A percentile compares a stretch with the other conserved stretches of the same genome.
phyloP scores from a whole-genome alignment of 2,329 filamentous ascomycete genomes.

The Neofusicoccum sp. region DNA sequence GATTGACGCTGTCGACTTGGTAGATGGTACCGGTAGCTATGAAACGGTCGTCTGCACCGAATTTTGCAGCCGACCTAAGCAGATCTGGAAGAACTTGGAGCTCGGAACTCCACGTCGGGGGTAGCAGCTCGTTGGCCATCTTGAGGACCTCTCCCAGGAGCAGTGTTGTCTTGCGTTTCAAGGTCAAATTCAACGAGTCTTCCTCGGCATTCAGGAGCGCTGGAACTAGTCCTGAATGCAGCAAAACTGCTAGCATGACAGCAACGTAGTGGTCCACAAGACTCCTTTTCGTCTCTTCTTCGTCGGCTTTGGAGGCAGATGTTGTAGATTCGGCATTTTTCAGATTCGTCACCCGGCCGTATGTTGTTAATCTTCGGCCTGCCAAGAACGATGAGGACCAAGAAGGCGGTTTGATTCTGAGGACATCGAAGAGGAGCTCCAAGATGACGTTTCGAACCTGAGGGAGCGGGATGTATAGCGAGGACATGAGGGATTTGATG shows the following conservation, averaged over 20 bases:
- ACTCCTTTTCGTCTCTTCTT: conserved; percentile 67
- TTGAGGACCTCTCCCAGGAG: conserved; percentile 90
- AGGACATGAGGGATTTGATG: conserved; percentile 75
- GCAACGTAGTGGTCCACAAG: conserved; percentile 94
- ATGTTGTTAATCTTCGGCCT: conserved; percentile 88
- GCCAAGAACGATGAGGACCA: conserved; percentile 97
- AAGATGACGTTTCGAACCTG: conserved; percentile 74
- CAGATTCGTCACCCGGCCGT: conserved; percentile 88
- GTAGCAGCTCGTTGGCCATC: conserved; percentile 82
- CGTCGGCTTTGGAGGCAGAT: conserved; percentile 62
- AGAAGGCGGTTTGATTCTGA: conserved; percentile 89
- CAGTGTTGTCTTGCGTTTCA: conserved; percentile 87
- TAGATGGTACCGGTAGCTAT: conserved; percentile 89
- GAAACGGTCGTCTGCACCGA: conserved; percentile 72
- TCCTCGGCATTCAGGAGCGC: conserved; percentile 64
- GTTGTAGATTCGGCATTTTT: conserved; percentile 61
- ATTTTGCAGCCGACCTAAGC: conserved; percentile 74
- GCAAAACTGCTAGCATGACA: conserved; percentile 79
- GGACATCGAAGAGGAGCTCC: conserved; percentile 79
- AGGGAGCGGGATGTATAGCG: conserved; percentile 61
- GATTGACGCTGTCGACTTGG: conserved; percentile 96
- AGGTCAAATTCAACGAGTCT: conserved; percentile 65
- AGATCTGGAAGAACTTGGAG: conserved; percentile 88
- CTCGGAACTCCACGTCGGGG: conserved; percentile 77
- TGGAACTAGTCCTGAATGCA: conserved; percentile 72